Evolutionary conservation across 2,329 filamentous ascomycete genomes (phyloP), one percentile per base, ranked within the genome.

Genomic region (Xylariaceae sp.): DNA sequence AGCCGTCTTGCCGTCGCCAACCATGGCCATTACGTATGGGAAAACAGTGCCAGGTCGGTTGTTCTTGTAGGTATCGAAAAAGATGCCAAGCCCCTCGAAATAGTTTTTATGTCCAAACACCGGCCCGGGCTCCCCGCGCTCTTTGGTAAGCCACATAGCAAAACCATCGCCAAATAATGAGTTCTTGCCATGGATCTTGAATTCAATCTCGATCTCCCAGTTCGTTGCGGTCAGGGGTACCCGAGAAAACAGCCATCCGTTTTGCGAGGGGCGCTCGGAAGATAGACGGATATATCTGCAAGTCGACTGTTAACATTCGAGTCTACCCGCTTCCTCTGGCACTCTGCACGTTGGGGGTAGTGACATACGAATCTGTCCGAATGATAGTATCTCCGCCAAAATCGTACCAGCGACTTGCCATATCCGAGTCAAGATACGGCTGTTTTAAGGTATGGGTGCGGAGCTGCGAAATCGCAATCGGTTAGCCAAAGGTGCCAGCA

Each of bases 51-150:
- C 95, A 0, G 95, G 94, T 12, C 95, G 87, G 80, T 97, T 96
- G 81, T 99, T 99, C 87, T 99, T 99, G 83, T 99, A 99, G 40
- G 95, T 99, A 74, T 99, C 95, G 78, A 99, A 86, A 80, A 97
- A 98, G 75, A 99, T 84, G 52, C 92, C 95, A 43, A 99, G 83
- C 4, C 95, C 95, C 74, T 99, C 94, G 68, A 98, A 99, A 63
- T 86, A 86, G 77, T 99, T 94, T 26, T 83, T 81, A 65, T 88
- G 88, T 47, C 95, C 95, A 75, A 99, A 99, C 33, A 99, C 94
- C 9, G 87, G 83, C 14, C 95, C 95, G 57, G 81, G 77, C 67
- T 88, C 84, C 28, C 86, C 93, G 64, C 95, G 91, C 76, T 96
- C 88, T 77, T 96, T 96, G 66, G 94, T 98, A 71, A 99, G 84